Base-by-base conservation (phyloP, 2,329 filamentous ascomycete species). In the Fusarium tupiense region DNA sequence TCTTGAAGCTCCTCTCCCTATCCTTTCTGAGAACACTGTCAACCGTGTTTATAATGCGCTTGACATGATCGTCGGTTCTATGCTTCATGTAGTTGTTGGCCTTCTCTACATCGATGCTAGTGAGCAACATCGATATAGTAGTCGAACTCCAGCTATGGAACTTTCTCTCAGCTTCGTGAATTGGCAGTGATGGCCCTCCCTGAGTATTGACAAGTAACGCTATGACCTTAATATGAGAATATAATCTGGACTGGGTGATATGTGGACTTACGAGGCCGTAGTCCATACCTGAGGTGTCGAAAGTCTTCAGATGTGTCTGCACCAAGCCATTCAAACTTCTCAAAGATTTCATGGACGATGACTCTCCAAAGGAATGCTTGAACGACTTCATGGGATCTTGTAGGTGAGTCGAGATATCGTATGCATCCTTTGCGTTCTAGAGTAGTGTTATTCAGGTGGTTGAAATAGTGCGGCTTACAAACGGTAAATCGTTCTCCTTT, bases 401-500 rank as follows among this genome's bases (percentile, higher is more conserved):
- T 47, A 1, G 56, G 16, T 10, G 33, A 47, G 22, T 17, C 5
- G 4, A 59, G 20, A 19, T 31, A 47, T 31, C 13, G 26, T 13
- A 7, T 12, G 11, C 6, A 19, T 2, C 13, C 19, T 6, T 35
- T 17, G 5, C 31, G 56, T 5, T 47, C 56, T 4, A 4, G 12
- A 11, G 38, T 31, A 22, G 9, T 29, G 31, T 4, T 1, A 4
- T 31, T 8, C 6, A 59, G 19, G 24, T 47, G 41, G 7, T 10
- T 7, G 6, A 16, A 12, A 20, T 59, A 38, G 12, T 22, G 2
- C 5, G 29, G 54, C 1, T 7, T 0, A 8, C 10, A 24, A 12
- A 2, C 7, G n/a, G 5, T 11, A 3, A 22, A 11, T 14, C 2
- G 7, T 5, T 20, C 22, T 5, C n/a, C 31, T 26, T 33, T 10